Conservation (phyloP, 1,284 basidiomycete species). For the Anthracocystis panici-leucophaei region DNA sequence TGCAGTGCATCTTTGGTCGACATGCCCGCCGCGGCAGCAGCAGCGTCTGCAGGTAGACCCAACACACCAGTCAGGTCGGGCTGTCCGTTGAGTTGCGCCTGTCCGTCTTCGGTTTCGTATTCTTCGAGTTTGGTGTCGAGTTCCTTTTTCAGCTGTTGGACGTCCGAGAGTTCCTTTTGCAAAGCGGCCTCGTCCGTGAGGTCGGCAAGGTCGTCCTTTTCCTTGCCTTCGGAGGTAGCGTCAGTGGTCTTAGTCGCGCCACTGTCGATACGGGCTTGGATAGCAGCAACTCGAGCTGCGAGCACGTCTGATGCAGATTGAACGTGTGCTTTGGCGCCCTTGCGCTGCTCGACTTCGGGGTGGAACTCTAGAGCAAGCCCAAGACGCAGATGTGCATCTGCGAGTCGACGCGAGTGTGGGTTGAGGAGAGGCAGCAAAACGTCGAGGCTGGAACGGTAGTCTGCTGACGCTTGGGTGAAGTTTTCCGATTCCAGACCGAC, state of each 20-base stretch:
- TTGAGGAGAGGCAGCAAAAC: constrained; percentile 56
- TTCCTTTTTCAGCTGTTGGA: constrained; percentile 61
- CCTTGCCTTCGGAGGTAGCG: constrained; percentile 7
- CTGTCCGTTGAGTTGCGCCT: constrained; percentile 53
- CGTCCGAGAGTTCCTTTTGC: constrained; percentile 55
- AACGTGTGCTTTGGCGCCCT: constrained; percentile 54
- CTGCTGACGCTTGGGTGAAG: constrained; percentile 65
- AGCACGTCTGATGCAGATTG: constrained; percentile 53
- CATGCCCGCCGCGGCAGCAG: constrained; percentile 20
- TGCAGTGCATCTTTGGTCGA: constrained; percentile 58
- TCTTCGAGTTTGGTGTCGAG: constrained; percentile 66
- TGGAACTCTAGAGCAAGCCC: constrained; percentile 68
- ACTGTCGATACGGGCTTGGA: constrained; percentile 38
- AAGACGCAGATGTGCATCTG: constrained; percentile 65
- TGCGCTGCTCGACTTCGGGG: constrained; percentile 51
- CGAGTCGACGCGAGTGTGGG: constrained; percentile 63
- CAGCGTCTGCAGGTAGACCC: constrained; percentile 32
- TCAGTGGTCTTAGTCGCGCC: constrained; percentile 2
- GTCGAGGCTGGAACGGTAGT: constrained; percentile 58
- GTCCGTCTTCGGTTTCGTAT: constrained; percentile 47
- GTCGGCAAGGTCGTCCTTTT: constrained; percentile 55
- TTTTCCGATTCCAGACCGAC: constrained; percentile 68
- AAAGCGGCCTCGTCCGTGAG: constrained; percentile 45
- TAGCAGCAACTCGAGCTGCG: constrained; percentile 43
- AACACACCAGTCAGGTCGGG: constrained; percentile 32